A percentile compares a stretch with the other conserved stretches of the same genome.
phyloP scores from a whole-genome alignment of 805 yeast genomes.

The Candida lessepsii region DNA sequence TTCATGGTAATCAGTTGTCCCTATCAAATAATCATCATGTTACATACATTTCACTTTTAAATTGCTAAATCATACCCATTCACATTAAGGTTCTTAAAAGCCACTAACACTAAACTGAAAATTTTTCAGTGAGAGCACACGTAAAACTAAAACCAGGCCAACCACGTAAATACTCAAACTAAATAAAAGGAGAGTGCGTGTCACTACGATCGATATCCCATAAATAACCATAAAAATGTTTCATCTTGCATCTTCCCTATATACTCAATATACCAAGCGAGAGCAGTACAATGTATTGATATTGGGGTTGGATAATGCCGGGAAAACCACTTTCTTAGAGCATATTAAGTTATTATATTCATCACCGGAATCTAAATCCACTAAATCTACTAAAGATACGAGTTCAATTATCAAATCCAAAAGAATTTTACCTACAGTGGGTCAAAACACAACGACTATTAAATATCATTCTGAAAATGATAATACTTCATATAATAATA shows the following conservation, averaged over 20 bases:
- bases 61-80: too few species aligned
- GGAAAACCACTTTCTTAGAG: slow-evolving; percentile 65
- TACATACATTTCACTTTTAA: too few species aligned
- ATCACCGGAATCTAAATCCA: slow-evolving; percentile 21
- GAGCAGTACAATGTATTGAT: slow-evolving; percentile 56
- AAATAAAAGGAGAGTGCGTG: not conserved
- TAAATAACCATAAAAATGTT: slow-evolving; percentile 31
- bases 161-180: slow-evolving; percentile 2
- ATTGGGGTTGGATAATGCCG: slow-evolving; percentile 92
- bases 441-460: slow-evolving; percentile 69
- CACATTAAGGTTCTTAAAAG: not conserved
- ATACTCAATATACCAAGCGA: slow-evolving; percentile 44
- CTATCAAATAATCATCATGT: slow-evolving; percentile 17
- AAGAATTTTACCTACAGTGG: slow-evolving; percentile 87
- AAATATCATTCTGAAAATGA: slow-evolving; percentile 24
- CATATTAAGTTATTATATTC: slow-evolving; percentile 40
- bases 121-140: slow-evolving; percentile 1
- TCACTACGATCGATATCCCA: too few species aligned
- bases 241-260: slow-evolving; percentile 44
- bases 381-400: slow-evolving; percentile 14
- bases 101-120: not conserved
- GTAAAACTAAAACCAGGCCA: too few species aligned
- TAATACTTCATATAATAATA: slow-evolving; percentile 31
- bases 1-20: slow-evolving; percentile 18
- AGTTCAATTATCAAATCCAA: slow-evolving; percentile 38